These are phyloP conservation scores for Paralagenidium karlingii DNA, from an alignment of 352 stramenopile species.

Conservation along the genomic window DNA sequence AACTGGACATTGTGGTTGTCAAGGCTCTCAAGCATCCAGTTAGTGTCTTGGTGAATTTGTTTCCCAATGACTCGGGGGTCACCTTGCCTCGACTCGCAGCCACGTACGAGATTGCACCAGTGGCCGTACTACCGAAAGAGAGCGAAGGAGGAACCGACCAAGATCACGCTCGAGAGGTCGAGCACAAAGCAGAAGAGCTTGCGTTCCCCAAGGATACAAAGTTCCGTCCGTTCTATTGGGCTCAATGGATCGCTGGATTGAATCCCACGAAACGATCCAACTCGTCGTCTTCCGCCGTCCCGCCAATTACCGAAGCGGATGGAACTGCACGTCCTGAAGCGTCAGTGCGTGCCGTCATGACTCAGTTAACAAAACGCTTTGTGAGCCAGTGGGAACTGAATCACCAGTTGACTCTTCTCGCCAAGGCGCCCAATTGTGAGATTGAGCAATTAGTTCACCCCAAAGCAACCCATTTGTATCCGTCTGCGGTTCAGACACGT, in stretches of 20 bases:
- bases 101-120: constrained; percentile 47
- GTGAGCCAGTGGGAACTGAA: constrained; percentile 23
- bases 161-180: no score
- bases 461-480: constrained; percentile 23
- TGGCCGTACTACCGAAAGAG: no score
- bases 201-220: constrained; percentile 21
- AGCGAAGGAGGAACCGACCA: no score
- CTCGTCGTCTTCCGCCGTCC: no score
- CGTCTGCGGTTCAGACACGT: constrained; percentile 24
- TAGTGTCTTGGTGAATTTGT: constrained; percentile 43
- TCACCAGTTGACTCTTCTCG: constrained; percentile 26
- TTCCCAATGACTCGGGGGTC: constrained; percentile 42
- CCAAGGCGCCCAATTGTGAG: constrained; percentile 7
- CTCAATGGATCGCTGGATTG: constrained; percentile 63
- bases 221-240: constrained; percentile 53
- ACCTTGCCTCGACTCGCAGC: constrained; percentile 20
- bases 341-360: constrained; percentile 53
- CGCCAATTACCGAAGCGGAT: neutral
- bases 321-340: constrained; percentile 30
- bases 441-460: constrained; percentile 20
- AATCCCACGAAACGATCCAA: constrained; percentile 22
- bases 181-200: no score
- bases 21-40: no score
- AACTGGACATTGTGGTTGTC: no score
- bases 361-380: constrained; percentile 42